A percentile compares a stretch with the other conserved stretches of the same genome.
phyloP scores from a whole-genome alignment of 805 yeast genomes.

The Monosporozyma unispora region DNA sequence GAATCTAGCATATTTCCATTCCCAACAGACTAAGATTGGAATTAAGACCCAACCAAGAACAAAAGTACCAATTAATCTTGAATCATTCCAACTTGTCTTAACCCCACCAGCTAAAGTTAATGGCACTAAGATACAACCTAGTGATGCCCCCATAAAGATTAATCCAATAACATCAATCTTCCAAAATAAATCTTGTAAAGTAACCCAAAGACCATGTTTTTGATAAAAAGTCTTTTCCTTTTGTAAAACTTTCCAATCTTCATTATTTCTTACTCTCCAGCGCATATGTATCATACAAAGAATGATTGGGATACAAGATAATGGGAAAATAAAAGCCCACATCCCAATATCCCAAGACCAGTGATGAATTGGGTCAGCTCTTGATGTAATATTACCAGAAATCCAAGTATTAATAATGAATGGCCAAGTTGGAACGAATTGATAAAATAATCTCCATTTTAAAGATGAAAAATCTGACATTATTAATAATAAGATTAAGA shows the following conservation, averaged over 20 bases:
- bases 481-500: conserved; percentile 46
- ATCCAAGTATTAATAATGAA: conserved; percentile 74
- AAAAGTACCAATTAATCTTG: conserved; percentile 56
- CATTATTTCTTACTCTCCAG: conserved; percentile 41
- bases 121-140: conserved; percentile 64
- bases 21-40: conserved; percentile 57
- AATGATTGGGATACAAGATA: conserved; percentile 52
- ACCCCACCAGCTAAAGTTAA: conserved; percentile 69
- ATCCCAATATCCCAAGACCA: conserved; percentile 76
- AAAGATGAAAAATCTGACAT: conserved; percentile 59
- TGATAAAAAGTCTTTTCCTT: conserved; percentile 34
- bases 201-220: conserved; percentile 30
- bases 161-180: conserved; percentile 58
- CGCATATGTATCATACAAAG: conserved; percentile 48
- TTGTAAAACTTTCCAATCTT: conserved; percentile 39
- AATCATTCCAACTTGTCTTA: conserved; percentile 45
- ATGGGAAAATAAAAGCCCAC: conserved; percentile 72
- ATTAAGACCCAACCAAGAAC: conserved; percentile 55
- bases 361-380: conserved; percentile 27
- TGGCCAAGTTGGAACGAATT: conserved; percentile 62
- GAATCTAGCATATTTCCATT: conserved; percentile 41
- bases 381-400: conserved; percentile 46
- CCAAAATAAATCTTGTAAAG: conserved; percentile 44
- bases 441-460: conserved; percentile 60
- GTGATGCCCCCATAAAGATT: conserved; percentile 41